These are phyloP conservation scores for Phoenix dactylifera DNA, from an alignment of 176 grass and related monocot species.

Conservation along the genomic window DNA sequence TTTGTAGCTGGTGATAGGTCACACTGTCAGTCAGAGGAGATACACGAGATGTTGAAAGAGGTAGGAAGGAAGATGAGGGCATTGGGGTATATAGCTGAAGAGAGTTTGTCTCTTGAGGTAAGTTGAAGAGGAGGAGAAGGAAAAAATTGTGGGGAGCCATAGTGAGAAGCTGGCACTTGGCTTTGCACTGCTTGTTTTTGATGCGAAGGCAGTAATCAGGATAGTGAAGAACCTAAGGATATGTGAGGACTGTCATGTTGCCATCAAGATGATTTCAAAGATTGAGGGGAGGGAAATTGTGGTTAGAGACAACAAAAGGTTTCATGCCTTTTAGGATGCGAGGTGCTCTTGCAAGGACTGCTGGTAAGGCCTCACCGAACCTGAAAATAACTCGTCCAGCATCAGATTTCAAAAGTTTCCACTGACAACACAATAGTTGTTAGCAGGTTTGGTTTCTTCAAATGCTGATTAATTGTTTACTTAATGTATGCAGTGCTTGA, in stretches of 20 bases:
- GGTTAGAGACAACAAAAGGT: slow-evolving; percentile 12
- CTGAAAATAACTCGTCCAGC: too few relatives aligned
- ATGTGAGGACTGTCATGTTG: slow-evolving; percentile 7
- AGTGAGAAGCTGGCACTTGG: not conserved
- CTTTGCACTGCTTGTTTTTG: not conserved
- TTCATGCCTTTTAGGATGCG: not conserved
- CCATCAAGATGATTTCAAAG: slow-evolving; percentile 1
- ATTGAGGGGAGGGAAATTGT: slow-evolving; percentile 8
- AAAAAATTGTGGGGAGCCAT: slow-evolving; percentile 1
- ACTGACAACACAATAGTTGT: too few relatives aligned
- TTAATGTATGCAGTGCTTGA: too few relatives aligned
- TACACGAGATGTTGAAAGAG: not conserved
- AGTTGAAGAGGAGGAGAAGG: slow-evolving; percentile 4
- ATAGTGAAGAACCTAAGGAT: slow-evolving; percentile 10
- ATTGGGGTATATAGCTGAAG: not conserved
- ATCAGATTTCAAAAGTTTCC: too few relatives aligned
- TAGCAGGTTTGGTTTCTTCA: too few relatives aligned
- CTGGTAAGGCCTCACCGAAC: not conserved
- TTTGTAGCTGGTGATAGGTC: slow-evolving; percentile 13
- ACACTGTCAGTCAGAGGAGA: slow-evolving; percentile 1
- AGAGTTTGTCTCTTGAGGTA: not conserved
- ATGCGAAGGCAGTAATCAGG: not conserved
- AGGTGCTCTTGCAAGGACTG: slow-evolving; percentile 7
- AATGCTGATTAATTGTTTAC: too few relatives aligned
- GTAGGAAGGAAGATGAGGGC: not conserved